Evolutionary conservation across 768 basidiomycete genomes (phyloP).

Genomic region (Strobilomyces confusus): DNA sequence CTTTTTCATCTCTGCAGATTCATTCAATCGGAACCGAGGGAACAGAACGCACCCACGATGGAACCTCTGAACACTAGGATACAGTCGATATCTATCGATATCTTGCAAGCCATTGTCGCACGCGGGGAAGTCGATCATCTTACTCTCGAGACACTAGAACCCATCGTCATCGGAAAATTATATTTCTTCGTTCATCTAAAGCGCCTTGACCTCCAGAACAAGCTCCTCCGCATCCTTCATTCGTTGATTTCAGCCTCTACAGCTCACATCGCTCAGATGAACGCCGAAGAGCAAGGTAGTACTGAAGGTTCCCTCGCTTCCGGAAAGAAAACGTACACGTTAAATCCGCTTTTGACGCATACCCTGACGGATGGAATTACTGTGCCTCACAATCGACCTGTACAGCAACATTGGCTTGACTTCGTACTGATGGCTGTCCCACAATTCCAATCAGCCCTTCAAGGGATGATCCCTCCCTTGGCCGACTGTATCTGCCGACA

Average conservation of each 20-base stretch:
- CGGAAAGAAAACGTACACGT: slow-evolving; percentile 37
- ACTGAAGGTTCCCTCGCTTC: slow-evolving; percentile 34
- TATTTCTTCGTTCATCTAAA: slow-evolving; percentile 66
- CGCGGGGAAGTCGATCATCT: slow-evolving; percentile 73
- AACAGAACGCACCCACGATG: slow-evolving; percentile 47
- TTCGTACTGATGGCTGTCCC: slow-evolving; percentile 90
- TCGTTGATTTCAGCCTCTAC: slow-evolving; percentile 71
- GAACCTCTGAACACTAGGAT: slow-evolving; percentile 56
- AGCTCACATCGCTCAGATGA: slow-evolving; percentile 28
- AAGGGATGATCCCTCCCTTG: slow-evolving; percentile 65
- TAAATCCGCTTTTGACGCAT: slow-evolving; percentile 73
- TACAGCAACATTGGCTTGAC: slow-evolving; percentile 95
- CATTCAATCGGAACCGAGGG: slow-evolving; percentile 72
- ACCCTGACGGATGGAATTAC: slow-evolving; percentile 80
- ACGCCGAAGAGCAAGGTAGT: slow-evolving; percentile 30
- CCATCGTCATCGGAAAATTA: slow-evolving; percentile 68
- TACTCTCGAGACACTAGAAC: slow-evolving; percentile 62
- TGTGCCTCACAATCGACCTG: slow-evolving; percentile 61
- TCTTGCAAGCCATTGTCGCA: slow-evolving; percentile 77
- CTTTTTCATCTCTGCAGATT: slow-evolving; percentile 43
- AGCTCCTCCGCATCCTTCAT: slow-evolving; percentile 87
- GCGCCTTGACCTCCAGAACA: slow-evolving; percentile 86
- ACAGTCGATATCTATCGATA: slow-evolving; percentile 73
- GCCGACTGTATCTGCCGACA: slow-evolving; percentile 78
- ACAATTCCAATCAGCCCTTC: slow-evolving; percentile 72